Percentiles rank a stretch among this genome's conserved stretches.
phyloP scores from a whole-genome alignment of 2,329 filamentous ascomycete genomes.

The Fusarium haematococcum region DNA sequence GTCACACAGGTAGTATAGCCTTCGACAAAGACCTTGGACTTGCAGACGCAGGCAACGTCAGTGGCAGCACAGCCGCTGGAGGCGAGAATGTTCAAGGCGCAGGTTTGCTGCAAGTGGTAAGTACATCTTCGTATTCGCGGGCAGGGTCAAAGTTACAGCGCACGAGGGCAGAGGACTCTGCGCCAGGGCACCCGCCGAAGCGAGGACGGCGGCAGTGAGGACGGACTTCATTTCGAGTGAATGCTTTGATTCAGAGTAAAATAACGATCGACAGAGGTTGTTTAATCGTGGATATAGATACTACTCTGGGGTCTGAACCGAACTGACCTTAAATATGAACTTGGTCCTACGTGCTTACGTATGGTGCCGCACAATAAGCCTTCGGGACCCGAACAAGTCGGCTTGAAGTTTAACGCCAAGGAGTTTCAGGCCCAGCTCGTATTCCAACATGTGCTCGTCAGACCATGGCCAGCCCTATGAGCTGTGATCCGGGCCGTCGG shows the following conservation, averaged over 20 bases:
- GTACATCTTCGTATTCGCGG: neutral
- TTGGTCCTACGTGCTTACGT: neutral
- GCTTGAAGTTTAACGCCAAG: neutral
- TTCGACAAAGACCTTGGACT: neutral
- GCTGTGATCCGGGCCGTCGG: neutral
- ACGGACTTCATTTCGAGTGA: constrained; percentile 17
- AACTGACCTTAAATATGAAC: neutral
- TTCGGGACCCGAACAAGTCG: neutral
- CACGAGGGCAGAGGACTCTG: constrained; percentile 8
- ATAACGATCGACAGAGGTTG: neutral
- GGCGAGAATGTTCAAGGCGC: constrained; percentile 5
- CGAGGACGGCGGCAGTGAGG: neutral
- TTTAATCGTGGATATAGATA: neutral
- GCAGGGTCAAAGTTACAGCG: constrained; percentile 1
- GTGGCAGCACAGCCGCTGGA: constrained; percentile 9
- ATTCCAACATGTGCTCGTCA: neutral
- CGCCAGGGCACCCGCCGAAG: constrained; percentile 6
- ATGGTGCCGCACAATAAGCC: neutral
- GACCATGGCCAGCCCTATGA: neutral
- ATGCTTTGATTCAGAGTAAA: neutral
- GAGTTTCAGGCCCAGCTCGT: neutral
- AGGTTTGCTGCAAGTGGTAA: constrained; percentile 14
- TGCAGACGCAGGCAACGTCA: constrained; percentile 22
- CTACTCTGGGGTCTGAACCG: neutral
- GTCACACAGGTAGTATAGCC: neutral